Percentiles rank a stretch among this genome's conserved stretches.
Evolutionary conservation across 495 filamentous ascomycete species (phyloP).

Genomic region (Gamarada debralockiae): DNA sequence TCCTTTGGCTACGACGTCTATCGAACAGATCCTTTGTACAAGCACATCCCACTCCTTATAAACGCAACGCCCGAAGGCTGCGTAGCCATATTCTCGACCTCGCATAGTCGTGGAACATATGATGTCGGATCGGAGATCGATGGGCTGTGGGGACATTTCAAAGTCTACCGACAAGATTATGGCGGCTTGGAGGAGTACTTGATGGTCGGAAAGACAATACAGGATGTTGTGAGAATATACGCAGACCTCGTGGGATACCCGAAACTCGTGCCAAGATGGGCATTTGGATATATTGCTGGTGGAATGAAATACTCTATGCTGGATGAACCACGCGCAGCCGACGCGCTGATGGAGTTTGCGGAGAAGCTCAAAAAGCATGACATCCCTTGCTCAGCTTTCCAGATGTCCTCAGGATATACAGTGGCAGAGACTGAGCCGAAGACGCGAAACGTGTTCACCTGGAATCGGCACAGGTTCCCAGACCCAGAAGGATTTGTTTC

Average conservation of each 20-base stretch:
- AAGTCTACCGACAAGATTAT: slow-evolving; percentile 65
- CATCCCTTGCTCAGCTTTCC: slow-evolving; percentile 68
- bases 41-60: slow-evolving; percentile 66
- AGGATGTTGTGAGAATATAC: slow-evolving; percentile 60
- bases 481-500: slow-evolving; percentile 57
- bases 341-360: slow-evolving; percentile 56
- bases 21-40: slow-evolving; percentile 68
- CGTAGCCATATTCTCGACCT: slow-evolving; percentile 63
- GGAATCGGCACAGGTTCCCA: slow-evolving; percentile 64
- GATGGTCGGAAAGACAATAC: slow-evolving; percentile 58
- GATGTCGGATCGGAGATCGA: slow-evolving; percentile 67
- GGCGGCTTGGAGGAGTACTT: slow-evolving; percentile 68
- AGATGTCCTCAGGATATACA: slow-evolving; percentile 69
- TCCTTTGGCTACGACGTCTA: slow-evolving; percentile 68
- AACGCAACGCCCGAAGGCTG: slow-evolving; percentile 56
- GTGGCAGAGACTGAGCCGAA: slow-evolving; percentile 62
- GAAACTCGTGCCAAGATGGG: slow-evolving; percentile 60
- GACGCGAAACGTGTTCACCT: slow-evolving; percentile 67
- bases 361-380: slow-evolving; percentile 54
- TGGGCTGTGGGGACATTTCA: slow-evolving; percentile 66
- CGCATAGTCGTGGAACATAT: slow-evolving; percentile 58
- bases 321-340: slow-evolving; percentile 54
- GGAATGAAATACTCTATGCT: slow-evolving; percentile 68
- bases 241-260: slow-evolving; percentile 64
- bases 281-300: slow-evolving; percentile 64